Evolutionary conservation across 2,329 filamentous ascomycete species (phyloP), one percentile per base, ranked within the genome.

Genomic region (Colletotrichum tropicale): DNA sequence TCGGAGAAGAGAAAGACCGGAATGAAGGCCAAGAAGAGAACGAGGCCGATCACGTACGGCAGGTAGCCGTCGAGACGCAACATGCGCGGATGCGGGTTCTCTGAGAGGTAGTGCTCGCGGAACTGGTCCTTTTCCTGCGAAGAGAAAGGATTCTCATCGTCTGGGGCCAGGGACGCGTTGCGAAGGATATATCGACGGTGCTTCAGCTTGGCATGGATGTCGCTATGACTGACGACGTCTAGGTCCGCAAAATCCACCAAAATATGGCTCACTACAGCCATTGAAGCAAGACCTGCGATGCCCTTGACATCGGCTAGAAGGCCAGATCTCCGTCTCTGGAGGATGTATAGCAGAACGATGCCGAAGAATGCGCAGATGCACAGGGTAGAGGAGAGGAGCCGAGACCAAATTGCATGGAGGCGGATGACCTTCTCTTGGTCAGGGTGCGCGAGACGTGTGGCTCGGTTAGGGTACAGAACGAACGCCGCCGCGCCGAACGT

Each of bases 231-330:
- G 9, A 91, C 93, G 2, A 91, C 90, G 80, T 95, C 94, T 84
- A 94, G 90, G 72, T 92, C 92, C 77, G 91, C 92, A 80, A 95
- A 95, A 80, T 95, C 94, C 83, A 92, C 92, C 77, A 95, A 85
- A 81, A 95, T 94, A 78, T 95, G 93, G 77, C 90, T 92, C 76
- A 91, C 91, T 4, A 94, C 93, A 12, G 94, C 93, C 93, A 95
- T 95, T 71, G 93, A 91, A 8, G 94, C 94, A 48, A 95, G 88
- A 3, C 94, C 94, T 3, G 93, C 93, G 67, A 95, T 94, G 8
- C 94, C 94, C 78, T 91, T 92, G 8, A 94, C 93, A 80, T 95
- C 92, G 8, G 91, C 90, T 5, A 92, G 83, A 18, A 95, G 86
- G 1, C 94, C 94, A 5, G 92, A 94, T 52, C 90, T 91, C 26